These are phyloP conservation scores for Seiridium unicorne DNA, from an alignment of 2,329 filamentous ascomycete genomes.

Conservation along the genomic window DNA sequence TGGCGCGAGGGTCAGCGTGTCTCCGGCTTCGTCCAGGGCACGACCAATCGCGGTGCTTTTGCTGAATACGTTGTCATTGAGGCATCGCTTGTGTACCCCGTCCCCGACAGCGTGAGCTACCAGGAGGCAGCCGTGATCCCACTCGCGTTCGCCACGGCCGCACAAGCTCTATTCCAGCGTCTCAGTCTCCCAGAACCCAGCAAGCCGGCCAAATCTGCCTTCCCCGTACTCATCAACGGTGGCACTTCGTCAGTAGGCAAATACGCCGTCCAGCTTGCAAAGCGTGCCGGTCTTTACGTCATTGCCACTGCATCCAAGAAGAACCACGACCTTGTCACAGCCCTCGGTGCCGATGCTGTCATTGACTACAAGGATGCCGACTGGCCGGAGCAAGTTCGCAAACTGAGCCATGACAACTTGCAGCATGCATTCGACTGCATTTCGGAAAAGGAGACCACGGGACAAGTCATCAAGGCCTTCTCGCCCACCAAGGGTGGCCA, in stretches of 20 bases:
- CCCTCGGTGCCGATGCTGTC: slow-evolving; percentile 22
- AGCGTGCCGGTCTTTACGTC: slow-evolving; percentile 23
- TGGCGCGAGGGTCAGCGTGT: slow-evolving; percentile 30
- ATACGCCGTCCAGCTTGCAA: slow-evolving; percentile 26
- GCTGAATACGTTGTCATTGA: slow-evolving; percentile 27
- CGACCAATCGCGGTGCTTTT: slow-evolving; percentile 25
- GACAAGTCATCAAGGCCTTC: slow-evolving; percentile 20
- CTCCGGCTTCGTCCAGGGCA: slow-evolving; percentile 30
- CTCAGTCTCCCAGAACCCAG: slow-evolving; percentile 27
- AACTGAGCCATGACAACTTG: slow-evolving; percentile 58
- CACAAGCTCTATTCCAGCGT: slow-evolving; percentile 28
- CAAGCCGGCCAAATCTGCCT: slow-evolving; percentile 22
- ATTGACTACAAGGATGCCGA: slow-evolving; percentile 40
- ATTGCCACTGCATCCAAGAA: slow-evolving; percentile 22
- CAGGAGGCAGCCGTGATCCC: slow-evolving; percentile 24
- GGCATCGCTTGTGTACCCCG: slow-evolving; percentile 23
- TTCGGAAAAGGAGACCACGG: slow-evolving; percentile 20
- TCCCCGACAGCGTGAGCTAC: slow-evolving; percentile 25
- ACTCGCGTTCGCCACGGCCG: slow-evolving; percentile 44
- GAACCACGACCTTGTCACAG: slow-evolving; percentile 22
- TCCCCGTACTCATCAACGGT: slow-evolving; percentile 30
- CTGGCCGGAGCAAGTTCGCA: slow-evolving; percentile 57
- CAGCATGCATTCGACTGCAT: slow-evolving; percentile 28
- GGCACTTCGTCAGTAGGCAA: slow-evolving; percentile 24
- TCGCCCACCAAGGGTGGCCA: slow-evolving; percentile 28